Evolutionary conservation across 108 stramenopile species (phyloP).

Genomic region (Cyclotella baltica): DNA sequence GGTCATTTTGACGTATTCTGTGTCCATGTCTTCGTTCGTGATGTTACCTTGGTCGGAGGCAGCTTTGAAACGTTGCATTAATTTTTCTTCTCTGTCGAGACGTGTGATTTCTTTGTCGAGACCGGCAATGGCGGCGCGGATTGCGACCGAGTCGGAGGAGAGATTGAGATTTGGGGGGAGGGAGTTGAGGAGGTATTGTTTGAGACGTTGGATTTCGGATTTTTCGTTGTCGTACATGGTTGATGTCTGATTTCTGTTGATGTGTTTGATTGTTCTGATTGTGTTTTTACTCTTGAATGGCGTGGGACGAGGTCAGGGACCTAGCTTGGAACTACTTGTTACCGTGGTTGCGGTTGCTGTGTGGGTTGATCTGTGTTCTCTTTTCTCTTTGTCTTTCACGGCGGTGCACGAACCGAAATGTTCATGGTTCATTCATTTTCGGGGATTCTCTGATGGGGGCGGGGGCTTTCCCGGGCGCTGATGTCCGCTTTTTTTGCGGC

Average conservation of each 20-base stretch:
- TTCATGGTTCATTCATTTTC: too few species aligned
- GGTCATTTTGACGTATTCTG: slow-evolving; percentile 48
- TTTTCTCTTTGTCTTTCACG: too few species aligned
- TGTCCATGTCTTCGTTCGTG: slow-evolving; percentile 28
- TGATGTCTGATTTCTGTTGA: background rate
- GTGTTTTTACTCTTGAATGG: background rate
- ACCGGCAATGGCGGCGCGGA: slow-evolving; percentile 68
- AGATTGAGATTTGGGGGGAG: slow-evolving; percentile 31
- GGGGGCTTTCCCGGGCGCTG: too few species aligned
- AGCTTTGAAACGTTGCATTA: slow-evolving; percentile 58
- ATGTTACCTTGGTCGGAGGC: background rate
- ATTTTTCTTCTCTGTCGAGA: slow-evolving; percentile 69
- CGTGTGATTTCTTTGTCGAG: slow-evolving; percentile 67
- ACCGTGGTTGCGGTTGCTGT: background rate
- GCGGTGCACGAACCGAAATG: background rate
- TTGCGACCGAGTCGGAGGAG: slow-evolving; percentile 51
- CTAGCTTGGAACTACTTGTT: background rate
- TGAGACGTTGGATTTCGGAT: slow-evolving; percentile 44
- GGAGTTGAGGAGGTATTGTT: slow-evolving; percentile 32
- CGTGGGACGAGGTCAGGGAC: background rate
- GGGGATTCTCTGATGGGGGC: too few species aligned
- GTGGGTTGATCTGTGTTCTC: background rate
- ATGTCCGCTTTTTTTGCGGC: too few species aligned
- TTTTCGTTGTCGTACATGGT: slow-evolving; percentile 41
- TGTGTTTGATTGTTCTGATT: background rate